These are phyloP conservation scores for Sporothrix dimorphospora DNA, from an alignment of 2,329 filamentous ascomycete species.

Conservation along the genomic window DNA sequence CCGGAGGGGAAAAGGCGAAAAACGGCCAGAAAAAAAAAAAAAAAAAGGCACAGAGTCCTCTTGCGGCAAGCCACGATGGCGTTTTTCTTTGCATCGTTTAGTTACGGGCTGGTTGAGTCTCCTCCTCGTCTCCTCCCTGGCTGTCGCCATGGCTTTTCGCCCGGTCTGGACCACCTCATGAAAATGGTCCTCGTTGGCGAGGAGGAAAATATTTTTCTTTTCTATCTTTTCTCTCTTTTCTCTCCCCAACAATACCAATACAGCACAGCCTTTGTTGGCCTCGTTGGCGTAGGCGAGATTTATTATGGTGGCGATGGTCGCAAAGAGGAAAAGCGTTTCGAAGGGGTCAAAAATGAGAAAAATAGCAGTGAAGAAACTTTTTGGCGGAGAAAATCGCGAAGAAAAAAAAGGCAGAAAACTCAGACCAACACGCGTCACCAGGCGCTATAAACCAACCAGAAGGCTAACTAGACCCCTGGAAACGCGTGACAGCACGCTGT, in stretches of 20 bases:
- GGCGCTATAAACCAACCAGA: not conserved
- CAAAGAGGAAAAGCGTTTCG: slow-evolving; percentile 5
- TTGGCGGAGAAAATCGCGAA: not conserved
- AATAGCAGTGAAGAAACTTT: not conserved
- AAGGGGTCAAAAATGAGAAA: slow-evolving; percentile 6
- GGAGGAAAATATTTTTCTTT: slow-evolving; percentile 5
- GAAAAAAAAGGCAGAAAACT: not conserved
- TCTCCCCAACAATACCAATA: not conserved
- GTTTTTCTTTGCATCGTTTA: not conserved
- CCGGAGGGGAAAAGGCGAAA: not conserved
- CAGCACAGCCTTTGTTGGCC: not conserved
- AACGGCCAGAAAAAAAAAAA: not conserved
- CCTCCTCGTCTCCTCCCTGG: not conserved
- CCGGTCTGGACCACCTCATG: slow-evolving; percentile 18
- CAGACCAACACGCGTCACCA: not conserved
- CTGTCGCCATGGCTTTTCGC: slow-evolving; percentile 15
- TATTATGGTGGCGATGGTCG: slow-evolving; percentile 13
- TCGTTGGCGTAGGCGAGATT: not conserved
- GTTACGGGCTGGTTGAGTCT: not conserved
- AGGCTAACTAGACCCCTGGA: not conserved
- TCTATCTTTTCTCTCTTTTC: not conserved
- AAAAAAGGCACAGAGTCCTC: not conserved
- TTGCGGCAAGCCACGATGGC: not conserved
- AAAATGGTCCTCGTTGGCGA: not conserved
- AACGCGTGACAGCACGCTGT: not conserved